These are phyloP conservation scores for Petrea volubilis DNA, from an alignment of 257 asterid genomes.

Conservation along the genomic window DNA sequence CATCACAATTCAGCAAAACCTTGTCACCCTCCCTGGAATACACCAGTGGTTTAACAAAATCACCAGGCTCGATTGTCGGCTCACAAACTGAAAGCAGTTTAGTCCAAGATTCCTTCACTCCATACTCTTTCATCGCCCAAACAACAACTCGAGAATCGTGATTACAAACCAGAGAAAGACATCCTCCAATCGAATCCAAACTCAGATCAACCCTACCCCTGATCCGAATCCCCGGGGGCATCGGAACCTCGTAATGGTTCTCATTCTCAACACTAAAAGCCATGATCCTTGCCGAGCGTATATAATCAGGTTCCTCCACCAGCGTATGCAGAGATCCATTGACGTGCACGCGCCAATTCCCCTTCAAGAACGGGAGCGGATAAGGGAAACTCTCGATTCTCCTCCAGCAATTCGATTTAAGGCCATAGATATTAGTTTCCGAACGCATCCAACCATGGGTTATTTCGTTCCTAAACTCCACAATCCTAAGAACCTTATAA, in stretches of 20 bases:
- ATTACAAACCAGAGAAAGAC: slow-evolving; percentile 41
- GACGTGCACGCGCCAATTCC: slow-evolving; percentile 52
- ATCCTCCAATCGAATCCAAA: slow-evolving; percentile 47
- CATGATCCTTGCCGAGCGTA: slow-evolving; percentile 28
- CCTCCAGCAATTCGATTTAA: slow-evolving; percentile 55
- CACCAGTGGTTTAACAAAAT: slow-evolving; percentile 39
- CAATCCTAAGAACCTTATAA: slow-evolving; percentile 50
- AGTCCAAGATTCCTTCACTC: slow-evolving; percentile 61
- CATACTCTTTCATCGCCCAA: slow-evolving; percentile 74
- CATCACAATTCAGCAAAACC: slow-evolving; percentile 47
- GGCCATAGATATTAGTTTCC: slow-evolving; percentile 42
- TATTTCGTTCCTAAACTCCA: slow-evolving; percentile 32
- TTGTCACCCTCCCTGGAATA: slow-evolving; percentile 39
- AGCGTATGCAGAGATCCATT: slow-evolving; percentile 57
- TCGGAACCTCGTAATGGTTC: slow-evolving; percentile 35
- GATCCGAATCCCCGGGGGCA: slow-evolving; percentile 37
- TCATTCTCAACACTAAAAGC: slow-evolving; percentile 54
- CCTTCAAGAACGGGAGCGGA: slow-evolving; percentile 40
- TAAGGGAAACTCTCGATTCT: slow-evolving; percentile 42
- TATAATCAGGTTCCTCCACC: slow-evolving; percentile 6
- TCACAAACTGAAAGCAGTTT: slow-evolving; percentile 47
- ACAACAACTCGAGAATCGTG: slow-evolving; percentile 31
- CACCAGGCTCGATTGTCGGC: slow-evolving; percentile 27
- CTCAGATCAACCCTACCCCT: slow-evolving; percentile 23
- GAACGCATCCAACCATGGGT: slow-evolving; percentile 35